phyloP scores from a whole-genome alignment of 2,329 filamentous ascomycete species.

The Fusarium pseudoanthophilum region DNA sequence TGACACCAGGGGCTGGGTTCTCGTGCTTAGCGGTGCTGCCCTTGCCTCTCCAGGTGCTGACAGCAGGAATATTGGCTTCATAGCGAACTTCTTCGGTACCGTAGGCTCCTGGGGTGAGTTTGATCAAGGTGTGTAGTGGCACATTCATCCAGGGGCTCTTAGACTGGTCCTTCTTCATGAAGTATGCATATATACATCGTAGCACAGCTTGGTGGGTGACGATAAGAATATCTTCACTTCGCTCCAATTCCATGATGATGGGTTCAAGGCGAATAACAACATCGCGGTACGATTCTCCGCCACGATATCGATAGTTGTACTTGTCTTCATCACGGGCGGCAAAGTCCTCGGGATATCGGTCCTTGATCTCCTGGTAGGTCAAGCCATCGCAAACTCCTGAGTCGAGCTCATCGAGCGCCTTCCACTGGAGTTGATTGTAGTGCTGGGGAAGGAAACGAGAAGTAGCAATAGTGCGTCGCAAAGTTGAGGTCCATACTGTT shows the following conservation, averaged over 20 bases:
- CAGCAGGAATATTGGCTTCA: conserved; percentile 91
- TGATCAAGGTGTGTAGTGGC: conserved; percentile 94
- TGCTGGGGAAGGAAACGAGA: conserved; percentile 81
- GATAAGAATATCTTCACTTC: conserved; percentile 96
- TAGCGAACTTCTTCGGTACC: conserved; percentile 90
- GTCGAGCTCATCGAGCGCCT: conserved; percentile 96
- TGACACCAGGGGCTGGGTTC: conserved; percentile 59
- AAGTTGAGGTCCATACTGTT: conserved; percentile 71
- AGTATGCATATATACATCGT: conserved; percentile 97
- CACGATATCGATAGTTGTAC: conserved; percentile 98
- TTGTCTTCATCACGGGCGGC: conserved; percentile 96
- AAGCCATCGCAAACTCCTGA: conserved; percentile 96
- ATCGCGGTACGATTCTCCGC: conserved; percentile 94
- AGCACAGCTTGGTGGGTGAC: conserved; percentile 98
- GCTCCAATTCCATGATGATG: conserved; percentile 99
- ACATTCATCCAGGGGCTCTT: conserved; percentile 99
- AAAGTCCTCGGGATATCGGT: conserved; percentile 93
- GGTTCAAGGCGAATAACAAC: conserved; percentile 97
- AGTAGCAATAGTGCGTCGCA: conserved; percentile 89
- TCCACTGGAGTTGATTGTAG: conserved; percentile 98
- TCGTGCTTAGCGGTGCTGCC: conserved; percentile 92
- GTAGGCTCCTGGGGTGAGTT: conserved; percentile 93
- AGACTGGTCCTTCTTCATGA: conserved; percentile 95
- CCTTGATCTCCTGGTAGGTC: conserved; percentile 94
- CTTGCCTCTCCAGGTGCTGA: conserved; percentile 96